Evolutionary conservation across 202 grass and related monocot species (phyloP).

Genomic region (Schoenoplectus triqueter): DNA sequence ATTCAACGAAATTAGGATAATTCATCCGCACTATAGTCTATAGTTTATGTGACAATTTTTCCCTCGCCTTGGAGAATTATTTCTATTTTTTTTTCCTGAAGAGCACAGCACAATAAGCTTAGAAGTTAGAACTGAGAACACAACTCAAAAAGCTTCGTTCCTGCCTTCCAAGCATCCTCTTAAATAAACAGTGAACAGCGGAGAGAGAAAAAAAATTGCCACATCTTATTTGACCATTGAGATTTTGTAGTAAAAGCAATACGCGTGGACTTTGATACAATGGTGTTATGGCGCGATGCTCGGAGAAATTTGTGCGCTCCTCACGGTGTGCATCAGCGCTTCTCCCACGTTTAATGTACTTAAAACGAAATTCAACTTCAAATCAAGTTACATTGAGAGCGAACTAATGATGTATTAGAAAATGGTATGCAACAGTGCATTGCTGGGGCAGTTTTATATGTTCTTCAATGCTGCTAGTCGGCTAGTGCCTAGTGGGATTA

Average conservation of each 20-base stretch:
- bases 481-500: background rate
- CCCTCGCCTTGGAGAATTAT: background rate
- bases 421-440: background rate
- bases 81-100: background rate
- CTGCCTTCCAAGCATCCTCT: background rate
- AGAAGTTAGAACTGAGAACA: background rate
- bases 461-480: background rate
- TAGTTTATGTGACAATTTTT: background rate
- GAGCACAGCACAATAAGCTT: background rate
- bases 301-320: slow-evolving; percentile 23
- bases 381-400: background rate
- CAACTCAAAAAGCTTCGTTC: background rate
- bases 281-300: background rate
- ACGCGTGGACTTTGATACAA: background rate
- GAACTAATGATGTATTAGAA: background rate
- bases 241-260: background rate
- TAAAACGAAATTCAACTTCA: background rate
- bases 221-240: slow-evolving; percentile 7
- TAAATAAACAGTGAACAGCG: background rate
- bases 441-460: background rate
- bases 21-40: background rate
- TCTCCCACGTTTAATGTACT: slow-evolving; percentile 9
- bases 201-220: background rate
- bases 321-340: background rate
- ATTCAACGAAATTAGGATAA: background rate